A percentile compares a stretch with the other conserved stretches of the same genome.
Evolutionary conservation across 23 red algal genomes (phyloP).

Genomic region (Pyropia haitanensis): DNA sequence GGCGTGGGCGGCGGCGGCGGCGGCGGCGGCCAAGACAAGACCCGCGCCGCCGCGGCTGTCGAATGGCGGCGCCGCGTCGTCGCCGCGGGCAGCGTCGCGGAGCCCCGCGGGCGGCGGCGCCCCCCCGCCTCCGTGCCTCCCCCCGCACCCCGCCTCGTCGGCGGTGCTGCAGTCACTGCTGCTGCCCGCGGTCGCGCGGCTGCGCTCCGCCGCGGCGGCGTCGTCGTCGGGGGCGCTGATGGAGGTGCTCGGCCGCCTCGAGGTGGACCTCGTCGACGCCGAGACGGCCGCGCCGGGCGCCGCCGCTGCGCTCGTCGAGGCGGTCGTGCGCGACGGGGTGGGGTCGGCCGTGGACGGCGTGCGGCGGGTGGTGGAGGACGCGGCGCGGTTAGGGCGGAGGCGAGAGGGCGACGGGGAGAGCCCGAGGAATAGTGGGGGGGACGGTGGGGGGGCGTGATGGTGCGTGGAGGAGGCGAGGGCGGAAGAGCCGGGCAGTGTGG

Average conservation of each 20-base stretch:
- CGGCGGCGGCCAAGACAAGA: not conserved
- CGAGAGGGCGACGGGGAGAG: no score
- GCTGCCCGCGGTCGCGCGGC: slow-evolving; percentile 45
- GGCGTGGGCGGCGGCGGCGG: no score
- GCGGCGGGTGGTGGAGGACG: slow-evolving; percentile 2
- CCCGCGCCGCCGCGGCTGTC: not conserved
- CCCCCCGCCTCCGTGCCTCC: not conserved
- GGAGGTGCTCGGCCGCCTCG: slow-evolving; percentile 32
- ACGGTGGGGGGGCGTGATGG: no score
- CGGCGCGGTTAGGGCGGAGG: no score
- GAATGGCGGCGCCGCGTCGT: not conserved
- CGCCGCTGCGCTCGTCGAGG: slow-evolving; percentile 24
- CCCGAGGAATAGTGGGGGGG: no score
- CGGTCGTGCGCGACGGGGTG: slow-evolving; percentile 33
- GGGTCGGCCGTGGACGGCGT: slow-evolving; percentile 1
- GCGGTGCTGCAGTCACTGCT: slow-evolving; percentile 40
- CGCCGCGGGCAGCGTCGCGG: not conserved
- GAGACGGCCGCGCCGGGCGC: slow-evolving; percentile 32
- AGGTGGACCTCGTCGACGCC: slow-evolving; percentile 46
- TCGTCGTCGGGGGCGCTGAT: slow-evolving; percentile 17
- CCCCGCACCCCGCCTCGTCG: not conserved
- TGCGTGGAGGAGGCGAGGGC: no score
- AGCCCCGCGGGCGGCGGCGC: not conserved
- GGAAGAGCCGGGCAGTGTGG: no score
- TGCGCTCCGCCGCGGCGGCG: slow-evolving; percentile 41